Percentiles rank a stretch among this genome's conserved stretches.
phyloP scores from a whole-genome alignment of 257 asterid species.

The Solanum bulbocastanum region DNA sequence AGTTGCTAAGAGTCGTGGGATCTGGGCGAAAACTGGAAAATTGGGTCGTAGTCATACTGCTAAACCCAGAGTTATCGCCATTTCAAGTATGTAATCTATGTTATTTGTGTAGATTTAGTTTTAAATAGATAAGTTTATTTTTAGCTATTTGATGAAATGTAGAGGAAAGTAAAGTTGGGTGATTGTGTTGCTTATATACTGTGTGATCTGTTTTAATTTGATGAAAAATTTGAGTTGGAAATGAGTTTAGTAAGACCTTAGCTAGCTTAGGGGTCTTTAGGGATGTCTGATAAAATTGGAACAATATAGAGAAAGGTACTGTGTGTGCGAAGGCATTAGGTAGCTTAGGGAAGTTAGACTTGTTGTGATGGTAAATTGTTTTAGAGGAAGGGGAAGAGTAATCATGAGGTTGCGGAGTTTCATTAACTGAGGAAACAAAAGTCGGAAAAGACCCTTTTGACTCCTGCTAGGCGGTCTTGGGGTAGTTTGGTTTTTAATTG shows the following conservation, averaged over 20 bases:
- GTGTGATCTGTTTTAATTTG: not conserved
- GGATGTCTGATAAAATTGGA: not conserved
- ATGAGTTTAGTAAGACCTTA: not conserved
- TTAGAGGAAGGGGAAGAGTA: not conserved
- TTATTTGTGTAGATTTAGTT: not conserved
- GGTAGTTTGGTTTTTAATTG: not conserved
- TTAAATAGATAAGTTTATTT: not conserved
- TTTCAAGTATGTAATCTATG: not conserved
- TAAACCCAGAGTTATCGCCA: constrained; percentile 60
- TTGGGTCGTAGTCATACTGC: constrained; percentile 88
- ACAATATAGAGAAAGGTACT: not conserved
- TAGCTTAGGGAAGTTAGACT: not conserved
- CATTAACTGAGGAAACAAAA: not conserved
- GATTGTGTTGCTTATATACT: not conserved
- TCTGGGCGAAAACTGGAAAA: constrained; percentile 77
- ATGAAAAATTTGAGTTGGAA: not conserved
- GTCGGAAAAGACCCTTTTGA: not conserved
- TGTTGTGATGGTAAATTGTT: not conserved
- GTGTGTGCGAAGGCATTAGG: not conserved
- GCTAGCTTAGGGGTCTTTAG: not conserved
- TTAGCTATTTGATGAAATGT: not conserved
- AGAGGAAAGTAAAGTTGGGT: not conserved
- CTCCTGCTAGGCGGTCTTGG: not conserved
- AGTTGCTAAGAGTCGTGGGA: constrained; percentile 82
- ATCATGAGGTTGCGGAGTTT: not conserved